Evolutionary conservation across 2,329 filamentous ascomycete genomes (phyloP), one percentile per base, ranked within the genome.

Genomic region (Aspergillus flavus): DNA sequence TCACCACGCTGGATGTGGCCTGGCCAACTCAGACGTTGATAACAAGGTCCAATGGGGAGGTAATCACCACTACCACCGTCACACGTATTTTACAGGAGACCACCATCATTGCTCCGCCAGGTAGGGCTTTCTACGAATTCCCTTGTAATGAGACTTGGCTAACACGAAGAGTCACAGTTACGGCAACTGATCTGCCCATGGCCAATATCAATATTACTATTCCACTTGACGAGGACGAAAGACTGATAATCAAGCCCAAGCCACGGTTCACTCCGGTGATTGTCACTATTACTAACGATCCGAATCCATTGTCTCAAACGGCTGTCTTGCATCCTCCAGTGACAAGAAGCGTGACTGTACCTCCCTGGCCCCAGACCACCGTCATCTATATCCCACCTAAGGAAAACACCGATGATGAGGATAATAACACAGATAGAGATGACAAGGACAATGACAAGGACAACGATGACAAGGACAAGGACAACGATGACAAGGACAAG

Each of bases 281-380:
- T 41, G 36, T 41, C 36, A 41, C 36, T 19, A 41, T 41, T 41
- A 41, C 36, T 19, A 41, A 41, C 6, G 36, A 41, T 9, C 36
- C 36, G 4, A 41, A 41, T 5, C 36, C 36, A 41, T 41, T 58
- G 39, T 21, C 28, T 5, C n/a, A 19, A 1, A 58, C 56, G 5
- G 56, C 41, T 39, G 56, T 58, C 56, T 45, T n/a, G 26, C 56
- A 58, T 58, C 56, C 56, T n/a, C 56, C 56, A 21, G 56, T 58
- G 19, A 58, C 56, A 41, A 12, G 56, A 26, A 58, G 39, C 19
- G 56, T 58, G 39, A 58, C 56, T 43, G 30, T 58, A 10, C 56
- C 39, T 19, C 56, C 56, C 28, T 58, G 56, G 56, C 56, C 56
- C 32, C 56, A 58, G 41, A 39, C 32, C 11, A 48, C 56, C 23